Evolutionary conservation across 306 rosid genomes (phyloP).

Genomic region (Senna tora): DNA sequence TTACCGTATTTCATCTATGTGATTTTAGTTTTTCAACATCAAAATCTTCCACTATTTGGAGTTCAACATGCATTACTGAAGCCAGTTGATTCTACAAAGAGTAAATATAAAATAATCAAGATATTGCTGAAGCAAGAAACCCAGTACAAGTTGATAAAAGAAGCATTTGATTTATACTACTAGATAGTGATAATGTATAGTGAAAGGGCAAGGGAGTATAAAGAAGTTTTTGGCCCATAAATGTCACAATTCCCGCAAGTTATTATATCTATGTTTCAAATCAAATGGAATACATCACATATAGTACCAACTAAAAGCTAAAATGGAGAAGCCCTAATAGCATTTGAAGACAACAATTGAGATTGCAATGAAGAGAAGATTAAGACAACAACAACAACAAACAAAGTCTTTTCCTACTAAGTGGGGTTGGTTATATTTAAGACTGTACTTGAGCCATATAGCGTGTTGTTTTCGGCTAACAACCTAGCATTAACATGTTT

Average conservation of each 20-base stretch:
- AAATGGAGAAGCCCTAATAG: slow-evolving; percentile 1
- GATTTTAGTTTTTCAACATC: slow-evolving; percentile 3
- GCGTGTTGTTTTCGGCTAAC: too few relatives aligned
- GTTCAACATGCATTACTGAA: too few relatives aligned
- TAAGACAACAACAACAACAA: too few relatives aligned
- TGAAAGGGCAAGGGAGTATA: background rate
- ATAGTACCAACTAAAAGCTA: background rate
- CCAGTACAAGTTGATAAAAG: too few relatives aligned
- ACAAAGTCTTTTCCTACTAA: too few relatives aligned
- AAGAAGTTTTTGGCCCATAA: background rate
- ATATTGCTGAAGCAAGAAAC: background rate
- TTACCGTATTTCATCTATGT: background rate
- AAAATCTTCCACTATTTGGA: background rate
- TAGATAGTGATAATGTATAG: background rate
- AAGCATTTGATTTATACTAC: too few relatives aligned
- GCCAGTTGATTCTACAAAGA: background rate
- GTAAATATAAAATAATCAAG: too few relatives aligned
- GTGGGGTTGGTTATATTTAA: too few relatives aligned
- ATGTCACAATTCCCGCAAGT: background rate
- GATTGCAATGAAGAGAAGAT: background rate
- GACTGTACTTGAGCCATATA: too few relatives aligned
- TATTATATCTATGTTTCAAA: background rate
- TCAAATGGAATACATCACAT: background rate
- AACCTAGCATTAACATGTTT: too few relatives aligned
- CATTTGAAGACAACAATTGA: slow-evolving; percentile 2